A percentile compares a stretch with the other conserved stretches of the same genome.
phyloP scores from a whole-genome alignment of 148 eudicot species.

The Camellia sinensis region DNA sequence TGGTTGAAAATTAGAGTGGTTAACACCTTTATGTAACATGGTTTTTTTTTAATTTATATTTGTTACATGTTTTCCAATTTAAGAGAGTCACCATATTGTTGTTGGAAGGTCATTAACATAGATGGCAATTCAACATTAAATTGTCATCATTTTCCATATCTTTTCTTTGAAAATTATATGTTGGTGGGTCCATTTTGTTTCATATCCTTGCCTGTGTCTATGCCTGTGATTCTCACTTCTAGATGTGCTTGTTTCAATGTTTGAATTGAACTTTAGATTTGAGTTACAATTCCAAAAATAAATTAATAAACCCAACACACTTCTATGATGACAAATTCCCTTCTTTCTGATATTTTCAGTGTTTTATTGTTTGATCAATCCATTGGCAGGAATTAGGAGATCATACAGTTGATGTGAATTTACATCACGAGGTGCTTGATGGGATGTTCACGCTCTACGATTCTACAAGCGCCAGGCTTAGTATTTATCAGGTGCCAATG shows the following conservation, averaged over 20 bases:
- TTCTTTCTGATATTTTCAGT: too few relatives aligned
- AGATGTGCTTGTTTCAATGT: not conserved
- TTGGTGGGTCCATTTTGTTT: too few relatives aligned
- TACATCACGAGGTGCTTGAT: constrained; percentile 76
- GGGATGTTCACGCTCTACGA: constrained; percentile 81
- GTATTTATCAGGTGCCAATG: constrained; percentile 69
- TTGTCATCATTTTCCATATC: not conserved
- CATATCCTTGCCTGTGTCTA: too few relatives aligned
- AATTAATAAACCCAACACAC: too few relatives aligned
- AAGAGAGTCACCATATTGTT: not conserved
- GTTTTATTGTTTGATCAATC: not conserved
- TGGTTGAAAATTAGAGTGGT: too few relatives aligned
- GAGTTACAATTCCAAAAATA: not conserved
- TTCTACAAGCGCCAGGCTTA: constrained; percentile 63
- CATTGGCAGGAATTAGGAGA: constrained; percentile 66
- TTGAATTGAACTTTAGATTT: not conserved
- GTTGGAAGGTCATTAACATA: not conserved
- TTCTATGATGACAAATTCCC: too few relatives aligned
- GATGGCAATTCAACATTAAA: not conserved
- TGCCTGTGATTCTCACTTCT: not conserved
- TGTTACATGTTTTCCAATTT: not conserved
- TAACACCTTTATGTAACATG: not conserved
- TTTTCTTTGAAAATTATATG: not conserved
- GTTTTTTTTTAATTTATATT: not conserved
- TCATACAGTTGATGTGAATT: constrained; percentile 67